Base-by-base conservation (phyloP, 2,329 filamentous ascomycete genomes). In the Leptodontidium sp. region DNA sequence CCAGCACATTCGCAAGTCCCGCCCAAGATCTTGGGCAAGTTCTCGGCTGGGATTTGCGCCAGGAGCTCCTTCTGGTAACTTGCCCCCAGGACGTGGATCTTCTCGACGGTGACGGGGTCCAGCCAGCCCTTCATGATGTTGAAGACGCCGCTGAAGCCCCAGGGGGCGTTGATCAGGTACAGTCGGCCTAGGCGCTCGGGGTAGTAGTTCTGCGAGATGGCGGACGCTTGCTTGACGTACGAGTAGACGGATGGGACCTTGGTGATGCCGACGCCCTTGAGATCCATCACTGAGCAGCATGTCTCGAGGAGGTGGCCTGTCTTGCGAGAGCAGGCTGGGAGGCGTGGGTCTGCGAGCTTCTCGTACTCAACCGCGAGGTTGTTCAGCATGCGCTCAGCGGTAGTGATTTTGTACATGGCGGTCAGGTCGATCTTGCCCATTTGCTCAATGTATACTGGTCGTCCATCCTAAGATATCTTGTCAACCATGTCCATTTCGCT, bases 311-410 rank as follows among this genome's bases (percentile, higher is more conserved):
- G 90, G 78, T 91, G 88, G 77, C 93, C 93, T 29, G 91, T 86
- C 84, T 97, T 97, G 82, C 95, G 94, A 67, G 94, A 97, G 87
- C 94, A 98, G 75, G 96, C 95, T 64, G 96, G 96, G 67, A 99
- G 88, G 74, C 96, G 92, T 15, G 94, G 94, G 82, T 98, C 95
- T 74, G 93, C 88, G 75, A 98, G 87, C 81, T 95, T 97, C 86
- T 99, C 96, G 85, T 99, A 99, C 84, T 99, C 96, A 80, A 94
- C 91, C 61, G 97, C 95, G 53, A 99, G 90, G 85, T 98, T 98
- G 81, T 93, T 90, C 71, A 98, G 85, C 95, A 99, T 98, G 82
- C 95, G 93, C 73, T 98, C 93, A 77, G 88, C 87, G 58, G 91
- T 92, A 71, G 94, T 98, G 84, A 98, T 96, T 83, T 96, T 95